Evolutionary conservation across 345 rosid species (phyloP), one percentile per base, ranked within the genome.

Genomic region (Rhodamnia rubescens): DNA sequence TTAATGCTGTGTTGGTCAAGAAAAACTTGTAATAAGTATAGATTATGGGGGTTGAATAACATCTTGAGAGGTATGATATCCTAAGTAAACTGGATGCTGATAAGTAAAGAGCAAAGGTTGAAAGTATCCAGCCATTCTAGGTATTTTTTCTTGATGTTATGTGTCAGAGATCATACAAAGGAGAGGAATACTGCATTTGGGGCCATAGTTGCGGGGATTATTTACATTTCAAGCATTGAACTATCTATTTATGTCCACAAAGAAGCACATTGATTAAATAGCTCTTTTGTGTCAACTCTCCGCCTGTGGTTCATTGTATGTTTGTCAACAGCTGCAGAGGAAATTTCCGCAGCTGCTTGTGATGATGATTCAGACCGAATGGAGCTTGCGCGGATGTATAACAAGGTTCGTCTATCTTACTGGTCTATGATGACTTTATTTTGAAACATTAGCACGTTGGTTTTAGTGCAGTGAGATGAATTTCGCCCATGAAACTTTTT

Each of bases 341-440:
- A 97, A 88, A 88, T 93, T 74, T 83, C 53, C 22, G 87, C 87
- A 32, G 91, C 93, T 88, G 93, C 93, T 84, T 90, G 89, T 86
- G 94, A 93, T 86, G 87, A 90, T 88, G 88, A 93, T 87, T 89
- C 92, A n/a, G 94, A 88, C 51, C 92, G 97, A 78, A 51, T 89
- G 85, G 91, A 91, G 61, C 52, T 95, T 89, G 91, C 92, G 36
- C 86, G 55, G 57, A 92, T 86, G 75, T 95, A 90, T 89, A 98
- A 98, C 87, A 88, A 91, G 90, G 99, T 94, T 88, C 85, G 55
- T 81, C 75, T 53, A 58, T 47, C 42, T 42, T 78, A 75, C 5
- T 81, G 5, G 32, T 78, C 42, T 53, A 69, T 64, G 82, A 26
- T 18, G 20, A 27, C 54, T 69, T n/a, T 53, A 36, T 56, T 52